Percentiles rank a stretch among this genome's conserved stretches.
phyloP scores from a whole-genome alignment of 305 asterid genomes.

The Fraxinus sp. region DNA sequence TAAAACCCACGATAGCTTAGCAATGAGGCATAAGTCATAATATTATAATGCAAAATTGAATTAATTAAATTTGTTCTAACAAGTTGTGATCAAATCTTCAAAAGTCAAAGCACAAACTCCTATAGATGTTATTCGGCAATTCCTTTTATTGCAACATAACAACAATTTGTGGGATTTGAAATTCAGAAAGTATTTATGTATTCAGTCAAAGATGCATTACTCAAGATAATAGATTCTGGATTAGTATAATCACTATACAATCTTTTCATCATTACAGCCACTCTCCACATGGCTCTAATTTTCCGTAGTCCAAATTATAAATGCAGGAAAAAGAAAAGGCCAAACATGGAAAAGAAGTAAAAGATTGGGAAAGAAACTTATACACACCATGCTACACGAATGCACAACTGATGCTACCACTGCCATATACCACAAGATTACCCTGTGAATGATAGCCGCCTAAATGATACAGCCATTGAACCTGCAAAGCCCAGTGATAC shows the following conservation, averaged over 20 bases:
- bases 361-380: conserved; percentile 6
- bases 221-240: neutral
- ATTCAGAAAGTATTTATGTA: neutral
- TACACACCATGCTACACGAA: conserved; percentile 38
- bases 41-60: neutral
- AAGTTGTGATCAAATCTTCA: neutral
- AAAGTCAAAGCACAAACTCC: neutral
- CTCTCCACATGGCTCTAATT: no score
- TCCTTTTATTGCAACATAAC: neutral
- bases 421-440: conserved; percentile 34
- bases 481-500: conserved; percentile 13
- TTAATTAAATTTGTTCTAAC: neutral
- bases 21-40: neutral
- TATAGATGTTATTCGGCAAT: neutral
- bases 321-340: neutral
- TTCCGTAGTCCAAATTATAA: no score
- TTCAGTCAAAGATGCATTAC: neutral
- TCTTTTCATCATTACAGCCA: neutral
- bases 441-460: conserved; percentile 19
- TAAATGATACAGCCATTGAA: conserved; percentile 27
- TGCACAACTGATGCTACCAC: conserved; percentile 31
- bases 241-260: neutral
- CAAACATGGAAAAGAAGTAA: conserved; percentile 8
- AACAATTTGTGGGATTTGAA: neutral
- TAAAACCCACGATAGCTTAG: neutral